These are phyloP conservation scores for Pythium aquatile DNA, from an alignment of 352 stramenopile species.

Conservation along the genomic window DNA sequence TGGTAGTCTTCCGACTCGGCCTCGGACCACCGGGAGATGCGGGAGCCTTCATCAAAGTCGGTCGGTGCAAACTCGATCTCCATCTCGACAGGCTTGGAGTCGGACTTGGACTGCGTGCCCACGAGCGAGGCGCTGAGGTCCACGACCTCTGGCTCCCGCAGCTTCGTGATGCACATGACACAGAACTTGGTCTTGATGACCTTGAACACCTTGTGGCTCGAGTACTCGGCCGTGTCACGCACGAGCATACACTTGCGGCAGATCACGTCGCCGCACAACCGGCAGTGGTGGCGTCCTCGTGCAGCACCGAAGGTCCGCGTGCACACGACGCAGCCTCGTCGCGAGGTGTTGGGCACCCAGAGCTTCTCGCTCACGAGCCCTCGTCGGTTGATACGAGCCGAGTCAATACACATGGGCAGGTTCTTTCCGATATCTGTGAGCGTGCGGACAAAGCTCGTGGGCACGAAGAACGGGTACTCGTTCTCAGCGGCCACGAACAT, in stretches of 20 bases:
- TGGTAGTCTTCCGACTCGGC: slow-evolving; percentile 45
- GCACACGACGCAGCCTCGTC: slow-evolving; percentile 54
- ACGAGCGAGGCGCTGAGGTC: slow-evolving; percentile 10
- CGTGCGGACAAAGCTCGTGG: slow-evolving; percentile 35
- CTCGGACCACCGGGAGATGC: slow-evolving; percentile 40
- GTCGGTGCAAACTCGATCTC: slow-evolving; percentile 7
- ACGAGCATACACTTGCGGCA: slow-evolving; percentile 66
- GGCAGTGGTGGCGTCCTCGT: slow-evolving; percentile 71
- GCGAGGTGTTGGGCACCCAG: slow-evolving; percentile 52
- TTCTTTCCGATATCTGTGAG: slow-evolving; percentile 58
- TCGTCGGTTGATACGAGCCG: slow-evolving; percentile 56
- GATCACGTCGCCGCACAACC: slow-evolving; percentile 73
- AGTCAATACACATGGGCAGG: slow-evolving; percentile 57
- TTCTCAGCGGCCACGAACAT: slow-evolving; percentile 63
- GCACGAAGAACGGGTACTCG: slow-evolving; percentile 33
- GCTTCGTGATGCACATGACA: slow-evolving; percentile 49
- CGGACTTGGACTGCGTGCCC: neutral
- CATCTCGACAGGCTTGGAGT: neutral
- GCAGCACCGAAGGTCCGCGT: slow-evolving; percentile 55
- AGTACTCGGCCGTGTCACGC: slow-evolving; percentile 41
- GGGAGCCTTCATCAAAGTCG: slow-evolving; percentile 24
- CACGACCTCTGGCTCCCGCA: slow-evolving; percentile 32
- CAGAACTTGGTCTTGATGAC: slow-evolving; percentile 62
- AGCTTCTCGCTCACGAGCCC: slow-evolving; percentile 46
- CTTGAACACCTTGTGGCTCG: slow-evolving; percentile 41